Conservation (phyloP, 495 filamentous ascomycete species). For the Aspergillus nidulans region DNA sequence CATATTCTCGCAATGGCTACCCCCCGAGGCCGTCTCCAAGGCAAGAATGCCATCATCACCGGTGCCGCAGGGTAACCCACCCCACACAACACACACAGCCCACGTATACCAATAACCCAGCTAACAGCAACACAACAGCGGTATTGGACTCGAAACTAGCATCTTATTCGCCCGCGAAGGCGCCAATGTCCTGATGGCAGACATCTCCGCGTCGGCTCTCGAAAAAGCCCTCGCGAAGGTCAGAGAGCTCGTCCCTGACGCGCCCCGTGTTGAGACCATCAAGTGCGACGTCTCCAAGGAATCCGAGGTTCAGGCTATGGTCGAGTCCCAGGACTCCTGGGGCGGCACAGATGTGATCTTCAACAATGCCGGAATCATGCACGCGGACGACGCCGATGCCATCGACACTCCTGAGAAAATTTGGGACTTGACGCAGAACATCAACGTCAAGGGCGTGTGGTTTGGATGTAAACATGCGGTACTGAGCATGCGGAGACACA, state of each 20-base stretch:
- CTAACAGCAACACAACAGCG: slow-evolving; percentile 44
- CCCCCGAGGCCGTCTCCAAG: slow-evolving; percentile 57
- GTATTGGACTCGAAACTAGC: slow-evolving; percentile 91
- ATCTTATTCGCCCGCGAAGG: slow-evolving; percentile 92
- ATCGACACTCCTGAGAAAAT: slow-evolving; percentile 80
- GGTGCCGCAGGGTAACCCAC: slow-evolving; percentile 78
- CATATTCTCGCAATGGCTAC: background rate
- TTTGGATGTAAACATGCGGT: slow-evolving; percentile 93
- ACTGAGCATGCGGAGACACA: slow-evolving; percentile 70
- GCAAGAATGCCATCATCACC: slow-evolving; percentile 89
- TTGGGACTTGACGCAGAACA: slow-evolving; percentile 90
- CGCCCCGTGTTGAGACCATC: slow-evolving; percentile 30
- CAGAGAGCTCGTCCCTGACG: slow-evolving; percentile 62
- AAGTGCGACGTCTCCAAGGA: slow-evolving; percentile 65
- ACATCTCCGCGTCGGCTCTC: slow-evolving; percentile 71
- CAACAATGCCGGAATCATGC: slow-evolving; percentile 99
- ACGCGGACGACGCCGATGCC: slow-evolving; percentile 80
- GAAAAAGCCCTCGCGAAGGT: slow-evolving; percentile 65
- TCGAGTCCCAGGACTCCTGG: slow-evolving; percentile 73
- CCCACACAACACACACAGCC: background rate
- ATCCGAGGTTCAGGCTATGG: slow-evolving; percentile 61
- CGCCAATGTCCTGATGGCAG: slow-evolving; percentile 79
- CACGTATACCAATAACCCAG: background rate
- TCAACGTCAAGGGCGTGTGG: slow-evolving; percentile 99
- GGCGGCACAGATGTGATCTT: slow-evolving; percentile 94